Conservation (phyloP, 2,329 filamentous ascomycete genomes). For the Didymella arachidicola region DNA sequence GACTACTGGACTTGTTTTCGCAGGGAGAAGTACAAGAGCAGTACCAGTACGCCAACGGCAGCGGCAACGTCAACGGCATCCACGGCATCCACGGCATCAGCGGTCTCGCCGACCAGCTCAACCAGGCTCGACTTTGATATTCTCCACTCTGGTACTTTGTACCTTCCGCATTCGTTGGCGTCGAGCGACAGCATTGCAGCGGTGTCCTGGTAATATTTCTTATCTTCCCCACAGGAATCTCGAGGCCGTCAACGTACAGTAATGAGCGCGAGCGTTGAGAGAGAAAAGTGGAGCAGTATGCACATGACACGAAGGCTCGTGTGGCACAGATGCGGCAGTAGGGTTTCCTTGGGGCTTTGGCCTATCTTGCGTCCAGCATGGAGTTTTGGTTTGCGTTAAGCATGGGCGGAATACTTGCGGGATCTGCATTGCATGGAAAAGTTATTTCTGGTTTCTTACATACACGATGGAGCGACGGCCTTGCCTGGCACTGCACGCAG, state of each 20-base stretch:
- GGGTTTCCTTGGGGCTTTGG: slow-evolving; percentile 3
- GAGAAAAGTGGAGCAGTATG: slow-evolving; percentile 31
- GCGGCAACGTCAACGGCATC: slow-evolving; percentile 24
- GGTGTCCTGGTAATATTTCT: slow-evolving; percentile 26
- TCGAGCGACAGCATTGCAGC: slow-evolving; percentile 31
- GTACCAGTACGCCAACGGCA: slow-evolving; percentile 34
- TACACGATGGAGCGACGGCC: slow-evolving; percentile 14
- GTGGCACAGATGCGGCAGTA: slow-evolving; percentile 9
- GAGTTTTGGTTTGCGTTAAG: slow-evolving; percentile 43
- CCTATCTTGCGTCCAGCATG: slow-evolving; percentile 35
- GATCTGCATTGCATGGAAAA: slow-evolving; percentile 34
- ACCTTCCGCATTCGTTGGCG: slow-evolving; percentile 31
- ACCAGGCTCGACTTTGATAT: slow-evolving; percentile 44
- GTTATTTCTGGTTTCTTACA: slow-evolving; percentile 32
- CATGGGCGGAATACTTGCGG: slow-evolving; percentile 31
- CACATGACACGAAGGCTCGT: slow-evolving; percentile 21
- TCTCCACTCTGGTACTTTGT: slow-evolving; percentile 25
- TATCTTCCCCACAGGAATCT: slow-evolving; percentile 21
- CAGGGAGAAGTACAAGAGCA: slow-evolving; percentile 39
- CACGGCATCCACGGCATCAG: slow-evolving; percentile 27
- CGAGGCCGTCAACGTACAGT: neutral
- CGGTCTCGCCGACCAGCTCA: slow-evolving; percentile 44
- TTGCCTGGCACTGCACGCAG: slow-evolving; percentile 5
- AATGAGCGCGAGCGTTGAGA: slow-evolving; percentile 24
- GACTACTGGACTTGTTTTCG: slow-evolving; percentile 35